These are phyloP conservation scores for Zanthoxylum bungeanum DNA, from an alignment of 345 rosid genomes.

Conservation along the genomic window DNA sequence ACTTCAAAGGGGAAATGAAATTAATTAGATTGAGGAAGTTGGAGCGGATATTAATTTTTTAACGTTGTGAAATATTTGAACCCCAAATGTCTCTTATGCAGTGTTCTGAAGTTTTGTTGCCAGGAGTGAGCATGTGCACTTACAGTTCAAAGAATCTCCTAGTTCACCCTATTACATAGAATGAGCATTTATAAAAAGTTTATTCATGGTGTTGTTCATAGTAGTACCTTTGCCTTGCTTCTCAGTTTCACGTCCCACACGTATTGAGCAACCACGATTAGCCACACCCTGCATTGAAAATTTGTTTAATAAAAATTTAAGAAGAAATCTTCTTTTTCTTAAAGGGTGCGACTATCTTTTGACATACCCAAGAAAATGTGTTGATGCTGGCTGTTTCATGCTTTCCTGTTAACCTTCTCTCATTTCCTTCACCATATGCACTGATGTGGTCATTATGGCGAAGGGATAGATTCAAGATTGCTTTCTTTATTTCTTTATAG, in stretches of 20 bases:
- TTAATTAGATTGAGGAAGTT: neutral
- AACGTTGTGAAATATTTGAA: neutral
- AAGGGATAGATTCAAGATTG: constrained; percentile 84
- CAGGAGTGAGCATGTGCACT: neutral
- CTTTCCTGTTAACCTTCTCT: constrained; percentile 94
- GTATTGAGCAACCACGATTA: constrained; percentile 93
- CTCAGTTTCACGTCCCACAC: constrained; percentile 98
- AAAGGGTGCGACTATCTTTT: neutral
- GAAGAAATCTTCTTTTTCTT: neutral
- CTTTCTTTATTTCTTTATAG: constrained; percentile 81
- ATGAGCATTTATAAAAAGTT: neutral
- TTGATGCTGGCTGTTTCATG: constrained; percentile 94
- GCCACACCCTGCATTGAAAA: constrained; percentile 71
- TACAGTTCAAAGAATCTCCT: neutral
- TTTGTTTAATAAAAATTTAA: neutral
- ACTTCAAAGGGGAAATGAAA: neutral
- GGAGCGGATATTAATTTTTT: neutral
- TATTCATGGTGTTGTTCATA: neutral
- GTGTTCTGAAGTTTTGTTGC: neutral
- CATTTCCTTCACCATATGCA: constrained; percentile 98
- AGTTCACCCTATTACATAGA: neutral
- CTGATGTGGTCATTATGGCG: constrained; percentile 86
- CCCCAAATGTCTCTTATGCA: neutral
- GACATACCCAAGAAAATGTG: constrained; percentile 89
- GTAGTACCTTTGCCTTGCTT: constrained; percentile 75